Percentiles rank a stretch among this genome's conserved stretches.
These are phyloP conservation scores for Sugiyamaella castrensis DNA, from an alignment of 1,139 yeast genomes.

Conservation along the genomic window DNA sequence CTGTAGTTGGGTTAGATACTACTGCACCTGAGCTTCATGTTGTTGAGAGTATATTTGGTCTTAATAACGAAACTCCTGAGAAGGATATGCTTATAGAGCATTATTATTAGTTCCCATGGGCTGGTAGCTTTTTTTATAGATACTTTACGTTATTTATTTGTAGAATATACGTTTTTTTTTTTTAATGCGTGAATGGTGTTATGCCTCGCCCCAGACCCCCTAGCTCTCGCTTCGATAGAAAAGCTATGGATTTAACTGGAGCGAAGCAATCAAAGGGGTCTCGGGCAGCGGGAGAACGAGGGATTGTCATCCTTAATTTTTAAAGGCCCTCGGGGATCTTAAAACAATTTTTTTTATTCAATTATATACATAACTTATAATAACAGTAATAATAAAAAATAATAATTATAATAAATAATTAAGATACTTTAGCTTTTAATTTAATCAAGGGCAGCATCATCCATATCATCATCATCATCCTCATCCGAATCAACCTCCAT, in stretches of 20 bases:
- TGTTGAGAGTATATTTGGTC: constrained; percentile 82
- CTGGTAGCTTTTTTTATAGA: no score
- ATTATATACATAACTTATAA: neutral
- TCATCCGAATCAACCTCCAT: constrained; percentile 47
- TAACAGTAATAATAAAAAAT: no score
- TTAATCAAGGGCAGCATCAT: constrained; percentile 16
- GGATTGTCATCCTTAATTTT: no score
- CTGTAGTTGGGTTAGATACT: constrained; percentile 95
- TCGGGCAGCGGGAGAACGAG: constrained; percentile 2
- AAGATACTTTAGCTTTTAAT: neutral
- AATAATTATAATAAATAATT: neutral
- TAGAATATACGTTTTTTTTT: constrained; percentile 13
- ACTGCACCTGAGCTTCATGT: constrained; percentile 98
- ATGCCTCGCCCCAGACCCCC: no score
- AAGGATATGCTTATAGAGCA: constrained; percentile 42
- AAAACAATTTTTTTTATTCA: no score
- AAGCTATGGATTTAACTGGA: no score
- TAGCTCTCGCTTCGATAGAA: no score
- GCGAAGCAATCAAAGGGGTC: constrained; percentile 1
- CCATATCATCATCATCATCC: constrained; percentile 18
- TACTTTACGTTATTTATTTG: constrained; percentile 8
- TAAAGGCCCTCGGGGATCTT: no score
- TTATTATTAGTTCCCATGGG: constrained; percentile 32
- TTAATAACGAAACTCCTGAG: constrained; percentile 41
- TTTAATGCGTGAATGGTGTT: neutral